Evolutionary conservation across 106 monocot genomes (phyloP).

Genomic region (Dendrobium huoshanense): DNA sequence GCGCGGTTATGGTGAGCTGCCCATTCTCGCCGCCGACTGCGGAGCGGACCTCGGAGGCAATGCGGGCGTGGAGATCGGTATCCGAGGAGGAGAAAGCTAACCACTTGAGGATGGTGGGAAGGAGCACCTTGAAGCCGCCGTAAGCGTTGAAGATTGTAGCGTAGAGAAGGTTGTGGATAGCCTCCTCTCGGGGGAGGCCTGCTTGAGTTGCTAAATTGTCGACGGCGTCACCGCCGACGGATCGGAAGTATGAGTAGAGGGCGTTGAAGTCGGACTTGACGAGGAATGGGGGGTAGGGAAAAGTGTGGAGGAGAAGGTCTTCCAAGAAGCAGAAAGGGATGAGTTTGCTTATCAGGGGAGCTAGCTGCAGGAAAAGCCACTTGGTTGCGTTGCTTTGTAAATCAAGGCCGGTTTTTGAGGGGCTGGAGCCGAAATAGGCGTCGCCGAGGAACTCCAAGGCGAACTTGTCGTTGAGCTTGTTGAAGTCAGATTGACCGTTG

Average conservation of each 20-base stretch:
- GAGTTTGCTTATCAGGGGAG: constrained; percentile 18
- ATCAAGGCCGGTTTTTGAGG: constrained; percentile 8
- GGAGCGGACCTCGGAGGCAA: constrained; percentile 27
- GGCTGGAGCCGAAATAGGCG: constrained; percentile 21
- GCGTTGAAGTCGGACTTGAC: constrained; percentile 21
- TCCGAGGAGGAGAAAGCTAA: constrained; percentile 6
- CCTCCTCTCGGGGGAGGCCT: constrained; percentile 42
- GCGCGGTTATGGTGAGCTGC: constrained; percentile 16
- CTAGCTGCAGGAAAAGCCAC: constrained; percentile 43
- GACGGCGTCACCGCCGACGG: constrained; percentile 20
- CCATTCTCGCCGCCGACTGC: constrained; percentile 20
- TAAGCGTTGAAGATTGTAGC: constrained; percentile 36
- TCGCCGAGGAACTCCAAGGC: constrained; percentile 39
- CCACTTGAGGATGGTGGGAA: constrained; percentile 30
- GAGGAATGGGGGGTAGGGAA: constrained; percentile 31
- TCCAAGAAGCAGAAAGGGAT: constrained; percentile 29
- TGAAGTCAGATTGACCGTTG: constrained; percentile 29
- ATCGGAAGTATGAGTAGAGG: constrained; percentile 32
- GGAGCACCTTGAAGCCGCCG: constrained; percentile 34
- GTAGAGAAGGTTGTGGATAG: constrained; percentile 49
- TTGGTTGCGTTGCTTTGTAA: constrained; percentile 16
- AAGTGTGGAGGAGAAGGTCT: constrained; percentile 46
- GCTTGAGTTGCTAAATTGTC: constrained; percentile 14
- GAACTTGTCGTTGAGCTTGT: constrained; percentile 25
- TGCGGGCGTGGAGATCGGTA: constrained; percentile 16